These are phyloP conservation scores for Camellia sinensis DNA, from an alignment of 148 eudicot species.

Conservation along the genomic window DNA sequence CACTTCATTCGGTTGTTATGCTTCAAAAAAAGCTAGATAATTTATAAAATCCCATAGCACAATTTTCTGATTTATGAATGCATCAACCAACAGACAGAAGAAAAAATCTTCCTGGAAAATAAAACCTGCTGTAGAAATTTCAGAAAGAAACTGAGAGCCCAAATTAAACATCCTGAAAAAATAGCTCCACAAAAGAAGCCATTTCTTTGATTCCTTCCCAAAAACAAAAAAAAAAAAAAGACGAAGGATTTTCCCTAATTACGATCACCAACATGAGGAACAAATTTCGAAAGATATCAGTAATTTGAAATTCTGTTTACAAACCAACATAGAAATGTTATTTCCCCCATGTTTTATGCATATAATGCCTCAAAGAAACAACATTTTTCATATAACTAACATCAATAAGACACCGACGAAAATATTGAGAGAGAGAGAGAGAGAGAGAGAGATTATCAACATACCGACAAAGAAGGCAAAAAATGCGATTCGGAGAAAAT, in stretches of 20 bases:
- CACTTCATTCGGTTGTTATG: background rate
- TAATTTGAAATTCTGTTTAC: too few relatives aligned
- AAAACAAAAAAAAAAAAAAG: background rate
- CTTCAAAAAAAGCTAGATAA: background rate
- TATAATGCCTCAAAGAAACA: background rate
- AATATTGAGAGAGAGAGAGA: background rate
- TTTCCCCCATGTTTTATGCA: background rate
- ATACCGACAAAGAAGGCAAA: conserved; percentile 1
- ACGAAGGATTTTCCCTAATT: background rate
- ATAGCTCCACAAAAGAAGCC: background rate
- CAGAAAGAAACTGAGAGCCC: background rate
- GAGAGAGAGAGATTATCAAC: background rate
- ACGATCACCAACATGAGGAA: background rate
- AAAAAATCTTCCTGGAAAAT: background rate
- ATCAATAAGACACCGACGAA: background rate
- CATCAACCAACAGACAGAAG: background rate
- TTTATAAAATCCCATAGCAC: background rate
- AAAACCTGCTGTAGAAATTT: background rate
- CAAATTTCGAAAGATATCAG: background rate
- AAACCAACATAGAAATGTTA: too few relatives aligned
- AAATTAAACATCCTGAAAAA: background rate
- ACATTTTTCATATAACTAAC: background rate
- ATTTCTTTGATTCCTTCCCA: background rate
- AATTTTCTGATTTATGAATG: background rate
- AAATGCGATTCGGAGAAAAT: background rate